Conservation (phyloP, 2,329 filamentous ascomycete genomes). For the Ophiocordyceps unilateralis region DNA sequence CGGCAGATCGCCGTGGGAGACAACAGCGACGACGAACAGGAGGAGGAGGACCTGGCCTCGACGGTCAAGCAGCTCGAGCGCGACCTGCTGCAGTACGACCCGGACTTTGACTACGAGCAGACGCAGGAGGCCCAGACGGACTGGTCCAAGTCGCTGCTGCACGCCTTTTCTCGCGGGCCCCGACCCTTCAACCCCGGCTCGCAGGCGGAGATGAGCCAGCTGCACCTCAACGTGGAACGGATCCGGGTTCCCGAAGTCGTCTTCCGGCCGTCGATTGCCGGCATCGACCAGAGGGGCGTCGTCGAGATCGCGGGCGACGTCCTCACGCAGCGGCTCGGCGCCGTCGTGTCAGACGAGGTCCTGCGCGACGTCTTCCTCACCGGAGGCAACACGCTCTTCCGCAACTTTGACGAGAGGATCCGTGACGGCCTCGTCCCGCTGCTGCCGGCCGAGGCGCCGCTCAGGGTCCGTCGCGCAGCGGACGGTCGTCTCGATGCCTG, state of each 20-base stretch:
- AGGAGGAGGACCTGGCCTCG: constrained; percentile 70
- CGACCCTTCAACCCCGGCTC: constrained; percentile 70
- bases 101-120: constrained; percentile 77
- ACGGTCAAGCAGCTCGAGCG: constrained; percentile 63
- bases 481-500: constrained; percentile 79
- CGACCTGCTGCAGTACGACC: constrained; percentile 74
- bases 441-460: constrained; percentile 48
- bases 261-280: constrained; percentile 83
- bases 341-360: constrained; percentile 45
- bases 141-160: constrained; percentile 83
- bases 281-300: constrained; percentile 82
- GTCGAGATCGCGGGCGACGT: constrained; percentile 87
- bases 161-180: constrained; percentile 78
- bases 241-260: constrained; percentile 88
- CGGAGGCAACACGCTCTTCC: constrained; percentile 79
- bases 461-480: constrained; percentile 56
- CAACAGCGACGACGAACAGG: constrained; percentile 71
- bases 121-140: constrained; percentile 85
- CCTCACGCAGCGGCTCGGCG: constrained; percentile 60
- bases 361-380: constrained; percentile 83
- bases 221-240: constrained; percentile 92
- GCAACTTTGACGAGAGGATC: constrained; percentile 72
- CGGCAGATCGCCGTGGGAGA: constrained; percentile 77
- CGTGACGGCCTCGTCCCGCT: constrained; percentile 54
- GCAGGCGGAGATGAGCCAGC: constrained; percentile 64